Base-by-base conservation (phyloP, 768 basidiomycete species). In the Rhizopogon sp. region DNA sequence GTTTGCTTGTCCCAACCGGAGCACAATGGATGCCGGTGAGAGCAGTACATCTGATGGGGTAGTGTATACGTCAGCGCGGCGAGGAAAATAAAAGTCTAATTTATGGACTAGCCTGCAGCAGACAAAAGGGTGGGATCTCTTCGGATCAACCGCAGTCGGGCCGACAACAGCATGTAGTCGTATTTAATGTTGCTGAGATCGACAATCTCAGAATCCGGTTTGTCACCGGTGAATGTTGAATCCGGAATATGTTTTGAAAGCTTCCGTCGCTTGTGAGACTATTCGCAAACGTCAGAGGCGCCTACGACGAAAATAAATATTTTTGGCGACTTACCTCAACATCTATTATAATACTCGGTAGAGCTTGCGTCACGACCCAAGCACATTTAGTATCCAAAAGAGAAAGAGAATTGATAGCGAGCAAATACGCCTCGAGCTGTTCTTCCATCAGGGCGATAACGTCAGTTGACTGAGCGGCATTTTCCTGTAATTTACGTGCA, bases 351-450 rank as follows among this genome's bases (percentile, higher is more conserved):
- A 72, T 66, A 54, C 82, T 78, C 52, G 78, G 66, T 35, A 83
- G 65, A 9, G 75, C 70, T 49, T 82, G 87, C 53, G 93, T 73
- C 28, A 88, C 74, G 28, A 97, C 75, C 93, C 93, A 98, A 11
- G 91, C 87, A 58, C 84, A 84, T 64, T 85, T 85, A 58, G 77
- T 76, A 63, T 93, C 89, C 39, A 93, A 80, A 58, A 98, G 76
- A 17, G 88, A 83, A 44, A 99, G 75, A 4, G 93, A 85, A 66
- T 97, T 97, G 66, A 95, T 88, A 28, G 93, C 88, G 41, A 95
- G 84, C 47, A 87, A 79, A 62, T 91, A 88, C 13, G 92, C 89
- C 62, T 94, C 84, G 33, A 85, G 71, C 66, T 86, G 91, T 62
- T 87, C 82, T 61, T 85, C 83, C 37, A 84, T 79, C 58, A 79